Evolutionary conservation across 352 stramenopile genomes (phyloP).

Genomic region (Pythium dissotocum): DNA sequence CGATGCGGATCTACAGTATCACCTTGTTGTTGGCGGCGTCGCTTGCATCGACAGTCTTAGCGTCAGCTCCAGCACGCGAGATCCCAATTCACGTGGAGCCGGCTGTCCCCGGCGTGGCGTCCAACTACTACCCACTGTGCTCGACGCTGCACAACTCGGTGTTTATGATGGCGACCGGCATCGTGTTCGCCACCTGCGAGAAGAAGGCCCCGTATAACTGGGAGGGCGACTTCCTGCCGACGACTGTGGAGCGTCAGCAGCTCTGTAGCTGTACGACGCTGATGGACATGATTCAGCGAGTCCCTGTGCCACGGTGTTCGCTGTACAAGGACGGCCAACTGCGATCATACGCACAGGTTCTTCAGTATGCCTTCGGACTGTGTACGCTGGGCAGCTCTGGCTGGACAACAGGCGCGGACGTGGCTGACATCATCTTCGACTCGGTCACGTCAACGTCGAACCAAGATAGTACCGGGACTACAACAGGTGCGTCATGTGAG

Average conservation of each 20-base stretch:
- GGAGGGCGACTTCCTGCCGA: background rate
- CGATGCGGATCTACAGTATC: too few species aligned
- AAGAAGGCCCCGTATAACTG: constrained; percentile 2
- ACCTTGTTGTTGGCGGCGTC: too few species aligned
- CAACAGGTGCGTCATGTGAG: too few species aligned
- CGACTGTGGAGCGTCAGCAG: background rate
- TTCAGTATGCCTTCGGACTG: constrained; percentile 1
- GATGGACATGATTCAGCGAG: background rate
- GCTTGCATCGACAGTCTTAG: too few species aligned
- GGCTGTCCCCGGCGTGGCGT: background rate
- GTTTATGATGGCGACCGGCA: background rate
- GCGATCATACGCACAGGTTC: background rate
- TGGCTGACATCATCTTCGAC: background rate
- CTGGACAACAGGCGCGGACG: background rate
- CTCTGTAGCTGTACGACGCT: constrained; percentile 15
- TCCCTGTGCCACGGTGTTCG: background rate
- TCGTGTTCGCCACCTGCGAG: constrained; percentile 1
- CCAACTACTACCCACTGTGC: constrained; percentile 15
- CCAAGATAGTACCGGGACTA: too few species aligned
- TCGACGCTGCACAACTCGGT: constrained; percentile 10
- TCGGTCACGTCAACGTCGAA: too few species aligned
- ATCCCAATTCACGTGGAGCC: background rate
- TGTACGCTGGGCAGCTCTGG: background rate
- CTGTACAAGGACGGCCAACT: background rate
- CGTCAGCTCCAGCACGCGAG: background rate